Percentiles rank a stretch among this genome's conserved stretches.
phyloP scores from a whole-genome alignment of 768 basidiomycete genomes.

The Tricholoma furcatifolium region DNA sequence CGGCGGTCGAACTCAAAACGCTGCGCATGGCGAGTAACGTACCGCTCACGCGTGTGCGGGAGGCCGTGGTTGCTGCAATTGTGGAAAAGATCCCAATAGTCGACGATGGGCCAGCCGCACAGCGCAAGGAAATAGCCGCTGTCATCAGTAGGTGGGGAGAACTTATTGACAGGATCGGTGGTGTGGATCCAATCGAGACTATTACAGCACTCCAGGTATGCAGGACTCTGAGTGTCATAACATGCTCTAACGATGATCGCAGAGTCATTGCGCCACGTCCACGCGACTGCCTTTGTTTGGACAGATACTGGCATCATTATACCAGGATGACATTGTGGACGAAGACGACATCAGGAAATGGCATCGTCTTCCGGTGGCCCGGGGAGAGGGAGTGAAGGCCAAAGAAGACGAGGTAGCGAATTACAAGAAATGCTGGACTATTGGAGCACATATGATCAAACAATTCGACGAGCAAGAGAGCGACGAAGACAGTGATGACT shows the following conservation, averaged over 20 bases:
- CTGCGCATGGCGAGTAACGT: conserved; percentile 97
- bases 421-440: conserved; percentile 64
- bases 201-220: conserved; percentile 74
- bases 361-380: conserved; percentile 61
- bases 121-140: conserved; percentile 62
- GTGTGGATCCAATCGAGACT: conserved; percentile 80
- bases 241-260: conserved; percentile 1
- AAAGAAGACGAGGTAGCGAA: conserved; percentile 45
- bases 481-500: conserved; percentile 17
- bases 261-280: conserved; percentile 68
- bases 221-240: conserved; percentile 10
- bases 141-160: conserved; percentile 80
- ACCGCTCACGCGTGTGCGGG: conserved; percentile 76
- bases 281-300: conserved; percentile 74
- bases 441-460: conserved; percentile 74
- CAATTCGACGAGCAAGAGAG: conserved; percentile 73
- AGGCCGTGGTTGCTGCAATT: conserved; percentile 85
- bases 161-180: conserved; percentile 78
- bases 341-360: conserved; percentile 90
- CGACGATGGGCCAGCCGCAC: conserved; percentile 50
- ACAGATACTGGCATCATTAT: conserved; percentile 80
- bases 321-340: conserved; percentile 89
- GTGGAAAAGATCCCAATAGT: conserved; percentile 70
- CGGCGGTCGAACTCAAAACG: conserved; percentile 92
- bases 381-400: conserved; percentile 45